Percentiles rank a stretch among this genome's conserved stretches.
Evolutionary conservation across 768 basidiomycete species (phyloP).

Genomic region (Lanmaoa pseudosensibilis): DNA sequence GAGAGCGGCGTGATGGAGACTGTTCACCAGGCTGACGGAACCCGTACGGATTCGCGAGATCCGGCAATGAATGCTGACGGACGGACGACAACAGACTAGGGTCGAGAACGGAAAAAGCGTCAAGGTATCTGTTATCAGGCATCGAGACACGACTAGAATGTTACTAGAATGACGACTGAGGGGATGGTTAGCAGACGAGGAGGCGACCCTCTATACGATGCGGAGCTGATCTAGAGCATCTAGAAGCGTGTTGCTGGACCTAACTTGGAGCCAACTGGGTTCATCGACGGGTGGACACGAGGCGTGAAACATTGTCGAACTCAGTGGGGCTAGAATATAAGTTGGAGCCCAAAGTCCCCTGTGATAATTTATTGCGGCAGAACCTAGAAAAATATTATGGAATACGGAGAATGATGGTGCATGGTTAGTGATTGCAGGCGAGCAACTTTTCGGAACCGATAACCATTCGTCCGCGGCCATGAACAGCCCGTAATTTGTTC

Average conservation of each 20-base stretch:
- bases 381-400: neutral
- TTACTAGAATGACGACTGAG: neutral
- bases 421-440: neutral
- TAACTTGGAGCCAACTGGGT: no score
- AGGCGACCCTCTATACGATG: neutral
- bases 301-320: neutral
- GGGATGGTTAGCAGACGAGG: neutral
- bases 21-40: neutral
- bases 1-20: no score
- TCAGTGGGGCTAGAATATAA: neutral
- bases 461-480: neutral
- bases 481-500: neutral
- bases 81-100: neutral
- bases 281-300: no score
- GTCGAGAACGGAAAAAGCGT: neutral
- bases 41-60: neutral
- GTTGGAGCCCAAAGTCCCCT: neutral
- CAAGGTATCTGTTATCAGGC: neutral
- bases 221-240: no score
- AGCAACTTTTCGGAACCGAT: neutral
- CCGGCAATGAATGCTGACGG: neutral
- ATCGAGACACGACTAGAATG: no score
- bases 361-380: neutral
- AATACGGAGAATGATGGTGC: no score
- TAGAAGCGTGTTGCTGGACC: no score